These are phyloP conservation scores for Petunia hybrid DNA, from an alignment of 305 asterid species.

Conservation along the genomic window DNA sequence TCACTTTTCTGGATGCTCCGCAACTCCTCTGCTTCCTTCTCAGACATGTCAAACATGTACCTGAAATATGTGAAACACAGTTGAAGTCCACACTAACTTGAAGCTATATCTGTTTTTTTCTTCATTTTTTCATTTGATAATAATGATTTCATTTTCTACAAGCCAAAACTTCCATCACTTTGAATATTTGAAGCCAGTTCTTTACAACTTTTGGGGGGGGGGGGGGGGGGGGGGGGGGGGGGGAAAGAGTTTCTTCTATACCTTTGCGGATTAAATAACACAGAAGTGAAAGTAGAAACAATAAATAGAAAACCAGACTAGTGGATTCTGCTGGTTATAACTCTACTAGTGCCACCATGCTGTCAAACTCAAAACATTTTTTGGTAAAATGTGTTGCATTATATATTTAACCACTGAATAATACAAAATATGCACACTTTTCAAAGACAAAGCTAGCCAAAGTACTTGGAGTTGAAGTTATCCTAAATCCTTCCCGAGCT, in stretches of 20 bases:
- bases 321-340: neutral
- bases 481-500: neutral
- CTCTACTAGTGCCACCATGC: neutral
- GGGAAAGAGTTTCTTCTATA: neutral
- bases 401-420: slow-evolving; percentile 17
- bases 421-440: neutral
- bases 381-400: neutral
- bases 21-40: slow-evolving; percentile 82
- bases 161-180: neutral
- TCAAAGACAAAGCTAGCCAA: neutral
- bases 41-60: slow-evolving; percentile 89
- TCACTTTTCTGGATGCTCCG: slow-evolving; percentile 62
- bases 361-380: neutral
- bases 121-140: slow-evolving; percentile 8
- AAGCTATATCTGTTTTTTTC: neutral
- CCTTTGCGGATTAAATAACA: neutral
- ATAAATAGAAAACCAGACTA: no score
- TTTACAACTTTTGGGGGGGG: neutral
- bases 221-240: no score
- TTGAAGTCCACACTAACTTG: slow-evolving; percentile 21
- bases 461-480: slow-evolving; percentile 14
- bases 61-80: slow-evolving; percentile 51
- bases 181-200: neutral
- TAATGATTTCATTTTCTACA: neutral
- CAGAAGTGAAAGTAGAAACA: slow-evolving; percentile 13